These are phyloP conservation scores for Silene vulgaris DNA, from an alignment of 179 eudicot genomes.

Conservation along the genomic window DNA sequence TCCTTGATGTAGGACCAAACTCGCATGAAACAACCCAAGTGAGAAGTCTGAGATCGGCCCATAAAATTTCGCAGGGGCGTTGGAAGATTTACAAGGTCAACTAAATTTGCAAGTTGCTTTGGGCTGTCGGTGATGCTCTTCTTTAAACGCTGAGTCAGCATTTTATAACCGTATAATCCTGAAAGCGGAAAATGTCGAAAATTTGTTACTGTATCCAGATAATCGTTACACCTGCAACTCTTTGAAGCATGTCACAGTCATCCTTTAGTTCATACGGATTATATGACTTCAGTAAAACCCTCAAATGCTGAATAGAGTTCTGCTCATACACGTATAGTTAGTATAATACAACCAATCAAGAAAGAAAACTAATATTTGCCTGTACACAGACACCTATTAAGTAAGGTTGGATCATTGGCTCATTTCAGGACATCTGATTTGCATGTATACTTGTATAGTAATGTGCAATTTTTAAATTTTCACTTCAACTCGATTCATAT, in stretches of 20 bases:
- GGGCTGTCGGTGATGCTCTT: conserved; percentile 63
- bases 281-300: not conserved
- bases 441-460: not conserved
- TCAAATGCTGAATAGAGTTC: not conserved
- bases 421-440: not conserved
- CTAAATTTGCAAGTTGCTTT: conserved; percentile 71
- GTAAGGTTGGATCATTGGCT: not conserved
- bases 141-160: conserved; percentile 70
- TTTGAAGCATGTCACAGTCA: not conserved
- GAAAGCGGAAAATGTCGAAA: not conserved
- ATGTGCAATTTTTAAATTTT: not conserved
- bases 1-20: conserved; percentile 88
- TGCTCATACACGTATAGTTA: not conserved
- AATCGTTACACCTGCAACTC: not conserved
- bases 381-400: not conserved
- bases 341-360: not conserved
- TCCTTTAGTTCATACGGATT: too few relatives aligned
- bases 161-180: conserved; percentile 28
- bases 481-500: not conserved
- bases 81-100: conserved; percentile 84
- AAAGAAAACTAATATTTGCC: not conserved
- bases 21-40: conserved; percentile 66
- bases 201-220: conserved; percentile 3
- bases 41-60: conserved; percentile 82
- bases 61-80: conserved; percentile 64